Percentiles rank a stretch among this genome's conserved stretches.
phyloP scores from a whole-genome alignment of 1,284 basidiomycete species.

The Leccinum huronense region DNA sequence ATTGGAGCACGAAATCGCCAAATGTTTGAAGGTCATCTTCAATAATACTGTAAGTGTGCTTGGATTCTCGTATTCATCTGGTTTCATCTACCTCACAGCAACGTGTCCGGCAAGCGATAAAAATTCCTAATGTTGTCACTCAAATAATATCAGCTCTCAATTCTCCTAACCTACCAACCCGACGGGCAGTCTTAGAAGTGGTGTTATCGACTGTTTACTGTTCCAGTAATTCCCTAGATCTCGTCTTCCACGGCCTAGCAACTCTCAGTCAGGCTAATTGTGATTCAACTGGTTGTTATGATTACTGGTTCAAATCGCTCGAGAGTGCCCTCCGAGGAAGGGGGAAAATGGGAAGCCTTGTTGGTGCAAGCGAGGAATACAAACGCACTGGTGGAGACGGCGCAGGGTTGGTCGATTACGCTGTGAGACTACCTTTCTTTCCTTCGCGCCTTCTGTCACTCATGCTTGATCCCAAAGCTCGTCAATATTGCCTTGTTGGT shows the following conservation, averaged over 20 bases:
- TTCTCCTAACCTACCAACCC: constrained; percentile 77
- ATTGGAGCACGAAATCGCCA: constrained; percentile 88
- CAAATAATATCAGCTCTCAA: constrained; percentile 86
- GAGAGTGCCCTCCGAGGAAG: constrained; percentile 78
- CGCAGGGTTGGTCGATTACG: constrained; percentile 77
- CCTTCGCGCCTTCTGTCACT: constrained; percentile 13
- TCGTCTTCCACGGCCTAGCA: constrained; percentile 65
- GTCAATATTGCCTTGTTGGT: constrained; percentile 72
- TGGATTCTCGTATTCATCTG: neutral
- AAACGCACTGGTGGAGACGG: constrained; percentile 64
- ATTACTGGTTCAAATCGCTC: constrained; percentile 88
- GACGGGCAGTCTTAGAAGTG: constrained; percentile 81
- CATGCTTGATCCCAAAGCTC: constrained; percentile 43
- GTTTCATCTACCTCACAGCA: constrained; percentile 41
- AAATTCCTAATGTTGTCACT: constrained; percentile 75
- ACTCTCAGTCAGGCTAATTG: constrained; percentile 65
- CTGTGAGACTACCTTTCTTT: constrained; percentile 52
- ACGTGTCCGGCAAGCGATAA: constrained; percentile 77
- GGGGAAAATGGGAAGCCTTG: constrained; percentile 93
- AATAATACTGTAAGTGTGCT: constrained; percentile 63
- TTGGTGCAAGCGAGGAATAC: constrained; percentile 91
- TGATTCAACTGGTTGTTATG: constrained; percentile 64
- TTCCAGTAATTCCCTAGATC: constrained; percentile 50
- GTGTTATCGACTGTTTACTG: constrained; percentile 65
- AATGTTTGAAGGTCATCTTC: constrained; percentile 84